Evolutionary conservation across 805 yeast genomes (phyloP), one percentile per base, ranked within the genome.

Genomic region (Yueomyces sinensis): DNA sequence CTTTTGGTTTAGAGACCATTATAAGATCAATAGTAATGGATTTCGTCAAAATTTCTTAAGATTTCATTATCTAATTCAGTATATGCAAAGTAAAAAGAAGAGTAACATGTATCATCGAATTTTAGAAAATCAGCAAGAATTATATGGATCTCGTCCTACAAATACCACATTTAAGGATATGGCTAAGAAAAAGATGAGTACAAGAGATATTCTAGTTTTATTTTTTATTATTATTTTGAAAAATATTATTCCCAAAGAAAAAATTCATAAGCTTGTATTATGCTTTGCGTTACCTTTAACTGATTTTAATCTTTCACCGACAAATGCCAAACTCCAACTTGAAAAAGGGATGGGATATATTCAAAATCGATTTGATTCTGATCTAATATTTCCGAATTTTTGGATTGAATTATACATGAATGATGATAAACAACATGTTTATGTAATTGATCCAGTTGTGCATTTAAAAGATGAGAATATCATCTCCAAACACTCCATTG

Each of bases 241-340:
- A 22, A 43, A 45, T 19, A 11, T 49, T 9, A n/a, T 49, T 2
- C 32, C 34, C 5, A 34, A 32, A 3, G 28, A 36, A 11, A 25
- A 23, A 22, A 33, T 32, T 15, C 23, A 32, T 16, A 20, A 32
- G 6, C 28, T 48, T 17, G 33, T 34, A 3, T 17, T 49, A n/a
- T 46, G 51, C 28, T 49, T 47, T 39, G 46, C 50, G 1, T 36
- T 47, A 17, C 56, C 56, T 3, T 29, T 46, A 4, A 41, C 41
- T 24, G 43, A 44, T 28, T 43, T 35, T 35, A 40, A 35, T 18
- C 18, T 31, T 11, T 14, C 34, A 6, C 31, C 33, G 15, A 30
- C 16, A 9, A 32, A 34, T 18, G 36, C 31, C 3, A 34, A 34
- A 18, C 24, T 25, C 14, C 37, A 34, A n/a, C 32, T 34, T 7